Evolutionary conservation across 2,329 filamentous ascomycete genomes (phyloP), one percentile per base, ranked within the genome.

Genomic region (Plenodomus lindquistii): DNA sequence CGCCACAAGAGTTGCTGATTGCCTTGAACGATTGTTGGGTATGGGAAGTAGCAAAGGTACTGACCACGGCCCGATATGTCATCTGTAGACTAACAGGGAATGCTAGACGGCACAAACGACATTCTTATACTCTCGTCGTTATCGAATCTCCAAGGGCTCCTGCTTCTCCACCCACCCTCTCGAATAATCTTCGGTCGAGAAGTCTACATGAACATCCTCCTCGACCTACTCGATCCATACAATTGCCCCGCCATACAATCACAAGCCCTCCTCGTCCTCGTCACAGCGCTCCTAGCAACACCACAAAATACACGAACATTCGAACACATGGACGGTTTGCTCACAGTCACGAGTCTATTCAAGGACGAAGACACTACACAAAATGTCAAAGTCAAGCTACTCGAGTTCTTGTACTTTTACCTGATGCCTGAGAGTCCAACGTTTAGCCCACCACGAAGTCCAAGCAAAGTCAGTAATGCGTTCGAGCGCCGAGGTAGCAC

Each of bases 391-490:
- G 83, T 96, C 67, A 94, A 96, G 73, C 84, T 96, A n/a, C 87
- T 97, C 60, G 94, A 97, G 73, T 97, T 97, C 69, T 77, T 99
- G 42, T 97, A 97, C 79, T 97, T 97, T 74, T 99, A 97, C 73
- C 86, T 99, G 61, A 96, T 97, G 87, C 92, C 93, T 42, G 94
- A 99, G 75, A 84, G 83, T 0, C 85, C 78, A 1, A 69, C 69
- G 21, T 81, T 37, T 77, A 63, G 71, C 8, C 44, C 62, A 3
- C 56, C 65, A 16, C 57, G 68, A 35, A 63, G 68, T 47, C 70
- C 72, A 11, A 67, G 57, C 50, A 71, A 72, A 49, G 52, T 71
- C 19, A 54, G 58, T 7, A 54, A 52, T 24, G 64, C 69, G 17
- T 69, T 71, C 51, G 67, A 71, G 20, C 54, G 66, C 39, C 57